Evolutionary conservation across 2,329 filamentous ascomycete genomes (phyloP), one percentile per base, ranked within the genome.

Genomic region (Apiospora sp.): DNA sequence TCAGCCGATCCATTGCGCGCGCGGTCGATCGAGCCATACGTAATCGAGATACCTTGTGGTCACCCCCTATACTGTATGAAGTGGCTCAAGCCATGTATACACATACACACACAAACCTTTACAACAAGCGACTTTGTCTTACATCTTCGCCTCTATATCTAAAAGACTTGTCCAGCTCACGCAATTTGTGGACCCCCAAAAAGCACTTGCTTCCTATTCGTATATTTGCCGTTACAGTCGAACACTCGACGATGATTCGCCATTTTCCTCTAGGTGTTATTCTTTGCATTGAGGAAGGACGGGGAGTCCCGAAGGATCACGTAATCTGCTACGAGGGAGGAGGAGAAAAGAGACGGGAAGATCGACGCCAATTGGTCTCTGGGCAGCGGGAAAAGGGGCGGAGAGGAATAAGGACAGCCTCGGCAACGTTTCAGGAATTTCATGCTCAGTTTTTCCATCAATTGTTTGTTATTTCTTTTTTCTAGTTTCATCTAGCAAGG

Each of bases 161-260:
- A 12, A 10, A 70, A 70, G 68, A 70, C 46, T 70, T 70, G 68
- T 70, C 68, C 68, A 37, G 68, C 68, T 70, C 68, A 70, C 68
- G 68, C 68, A 58, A 41, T 44, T 69, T 48, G 67, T 34, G 67
- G 67, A 68, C 67, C 41, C 43, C 54, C 27, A n/a, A 64, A 61
- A 68, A 68, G 44, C 41, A 27, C 67, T 68, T 68, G 24, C 67
- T 46, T 68, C 67, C 58, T 37, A 46, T 68, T 48, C 67, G 44
- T 48, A 68, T 46, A 68, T 48, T 24, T 48, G 41, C 67, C 41
- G 12, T 30, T 68, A 41, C 24, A 68, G 67, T 68, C 41, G 67
- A 68, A 44, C 67, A 48, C 41, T 68, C 67, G 67, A 68, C 67
- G 22, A 34, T 22, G 41, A 68, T 44, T 48, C 41, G 27, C 16